Base-by-base conservation (phyloP, 2,329 filamentous ascomycete genomes). In the Aspergillus caelatus region DNA sequence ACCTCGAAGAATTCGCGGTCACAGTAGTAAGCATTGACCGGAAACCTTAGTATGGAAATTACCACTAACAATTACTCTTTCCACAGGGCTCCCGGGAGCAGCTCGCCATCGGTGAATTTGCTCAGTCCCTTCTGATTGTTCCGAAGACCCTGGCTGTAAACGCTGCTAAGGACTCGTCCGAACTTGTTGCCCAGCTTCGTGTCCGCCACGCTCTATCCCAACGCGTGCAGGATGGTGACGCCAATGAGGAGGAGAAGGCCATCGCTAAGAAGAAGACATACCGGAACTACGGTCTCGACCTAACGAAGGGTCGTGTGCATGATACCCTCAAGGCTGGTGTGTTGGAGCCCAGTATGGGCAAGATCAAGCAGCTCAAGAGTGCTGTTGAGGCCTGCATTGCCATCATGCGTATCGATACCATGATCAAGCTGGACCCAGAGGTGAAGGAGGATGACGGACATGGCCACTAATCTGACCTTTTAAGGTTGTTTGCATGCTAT, bases 351-450 rank as follows among this genome's bases (percentile, higher is more conserved):
- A 96, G 91, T 81, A 93, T 99, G 84, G 97, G 94, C 87, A 99
- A 99, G 86, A 88, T 99, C 71, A 91, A 94, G 81, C 95, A 98
- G 85, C 85, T 99, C 76, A 99, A 99, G 90, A 96, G 91, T 81
- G 95, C 95, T 32, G 95, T 99, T 57, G 95, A 99, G 83, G 95
- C 95, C 61, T 98, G 95, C 80, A 96, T 99, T 80, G 92, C 93
- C 76, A 98, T 99, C 78, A 98, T 99, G 95, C 88, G 95, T 75
- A 99, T 99, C 77, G 95, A 99, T 83, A 98, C 95, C 69, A 85
- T 99, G 81, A 98, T 99, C 82, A 96, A 96, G 85, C 83, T 99
- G 79, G 95, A 99, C 84, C 94, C 94, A 21, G 93, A 97, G 84
- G 87, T 90, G 83, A 85, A 86, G 75, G 86, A 89, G 74, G 86